Evolutionary conservation across 495 filamentous ascomycete genomes (phyloP).

Genomic region (Xylaria castorea): DNA sequence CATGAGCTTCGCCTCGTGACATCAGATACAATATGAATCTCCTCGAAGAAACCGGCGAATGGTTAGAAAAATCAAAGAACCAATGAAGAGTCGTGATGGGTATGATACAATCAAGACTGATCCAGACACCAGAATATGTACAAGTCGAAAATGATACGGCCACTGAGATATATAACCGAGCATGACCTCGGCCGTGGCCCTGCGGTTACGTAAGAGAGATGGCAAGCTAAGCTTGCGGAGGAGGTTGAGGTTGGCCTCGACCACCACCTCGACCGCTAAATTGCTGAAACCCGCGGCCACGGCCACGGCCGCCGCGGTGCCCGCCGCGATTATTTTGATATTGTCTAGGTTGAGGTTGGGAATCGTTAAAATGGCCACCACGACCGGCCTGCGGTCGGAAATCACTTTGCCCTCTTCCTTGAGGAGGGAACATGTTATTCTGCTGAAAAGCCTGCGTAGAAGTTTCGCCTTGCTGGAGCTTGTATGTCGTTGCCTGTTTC

Average conservation of each 20-base stretch:
- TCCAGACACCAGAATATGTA: slow-evolving; percentile 42
- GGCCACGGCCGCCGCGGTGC: slow-evolving; percentile 47
- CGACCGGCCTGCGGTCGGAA: slow-evolving; percentile 28
- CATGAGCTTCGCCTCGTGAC: slow-evolving; percentile 34
- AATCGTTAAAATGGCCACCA: slow-evolving; percentile 36
- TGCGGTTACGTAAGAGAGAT: neutral
- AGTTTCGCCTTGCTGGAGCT: slow-evolving; percentile 38
- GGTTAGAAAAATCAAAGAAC: slow-evolving; percentile 33
- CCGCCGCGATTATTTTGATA: slow-evolving; percentile 50
- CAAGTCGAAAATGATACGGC: slow-evolving; percentile 32
- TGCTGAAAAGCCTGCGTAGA: slow-evolving; percentile 28
- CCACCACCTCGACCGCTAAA: slow-evolving; percentile 53
- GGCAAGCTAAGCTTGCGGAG: slow-evolving; percentile 38
- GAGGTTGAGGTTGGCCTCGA: slow-evolving; percentile 48
- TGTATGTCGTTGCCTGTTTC: slow-evolving; percentile 33
- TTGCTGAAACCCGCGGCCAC: slow-evolving; percentile 44
- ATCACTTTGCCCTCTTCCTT: slow-evolving; percentile 33
- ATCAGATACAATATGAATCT: slow-evolving; percentile 36
- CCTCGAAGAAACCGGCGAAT: slow-evolving; percentile 33
- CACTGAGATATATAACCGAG: neutral
- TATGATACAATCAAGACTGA: slow-evolving; percentile 45
- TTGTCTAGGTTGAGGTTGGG: slow-evolving; percentile 32
- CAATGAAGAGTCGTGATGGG: slow-evolving; percentile 37
- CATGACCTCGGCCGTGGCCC: neutral
- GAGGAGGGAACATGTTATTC: slow-evolving; percentile 29